phyloP scores from a whole-genome alignment of 768 basidiomycete genomes.

The Lyophyllum semitale region DNA sequence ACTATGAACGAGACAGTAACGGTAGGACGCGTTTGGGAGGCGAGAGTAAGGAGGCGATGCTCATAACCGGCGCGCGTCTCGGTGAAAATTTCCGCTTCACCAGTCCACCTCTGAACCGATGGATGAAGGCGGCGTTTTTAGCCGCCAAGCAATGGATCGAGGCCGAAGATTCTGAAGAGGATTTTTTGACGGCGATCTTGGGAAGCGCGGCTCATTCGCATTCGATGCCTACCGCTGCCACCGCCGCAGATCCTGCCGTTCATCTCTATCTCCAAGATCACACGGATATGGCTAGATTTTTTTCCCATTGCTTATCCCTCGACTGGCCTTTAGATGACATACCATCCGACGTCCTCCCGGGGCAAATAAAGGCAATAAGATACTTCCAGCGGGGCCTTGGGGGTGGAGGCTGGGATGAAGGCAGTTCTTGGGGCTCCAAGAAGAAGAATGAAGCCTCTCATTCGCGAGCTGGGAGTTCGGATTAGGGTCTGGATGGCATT shows the following conservation, averaged over 20 bases:
- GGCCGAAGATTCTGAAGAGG: not conserved
- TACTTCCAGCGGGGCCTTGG: not conserved
- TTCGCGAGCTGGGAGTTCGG: not conserved
- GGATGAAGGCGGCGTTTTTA: not conserved
- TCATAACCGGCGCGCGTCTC: not conserved
- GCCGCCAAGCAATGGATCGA: not conserved
- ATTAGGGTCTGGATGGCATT: too few species aligned
- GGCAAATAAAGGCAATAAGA: not conserved
- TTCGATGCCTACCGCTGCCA: too few species aligned
- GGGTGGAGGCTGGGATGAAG: not conserved
- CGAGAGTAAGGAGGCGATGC: not conserved
- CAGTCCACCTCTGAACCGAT: not conserved
- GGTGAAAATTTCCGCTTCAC: not conserved
- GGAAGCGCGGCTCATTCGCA: too few species aligned
- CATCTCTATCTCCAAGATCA: not conserved
- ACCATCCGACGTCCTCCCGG: not conserved
- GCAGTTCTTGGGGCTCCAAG: not conserved
- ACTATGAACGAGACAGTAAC: not conserved
- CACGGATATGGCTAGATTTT: not conserved
- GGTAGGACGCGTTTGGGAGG: not conserved
- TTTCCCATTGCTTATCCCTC: not conserved
- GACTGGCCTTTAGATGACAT: not conserved
- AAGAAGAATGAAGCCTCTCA: not conserved
- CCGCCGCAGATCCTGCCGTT: not conserved
- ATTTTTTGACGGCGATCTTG: too few species aligned